These are phyloP conservation scores for Eremochloa ophiuroides DNA, from an alignment of 176 grass and related monocot genomes.

Conservation along the genomic window DNA sequence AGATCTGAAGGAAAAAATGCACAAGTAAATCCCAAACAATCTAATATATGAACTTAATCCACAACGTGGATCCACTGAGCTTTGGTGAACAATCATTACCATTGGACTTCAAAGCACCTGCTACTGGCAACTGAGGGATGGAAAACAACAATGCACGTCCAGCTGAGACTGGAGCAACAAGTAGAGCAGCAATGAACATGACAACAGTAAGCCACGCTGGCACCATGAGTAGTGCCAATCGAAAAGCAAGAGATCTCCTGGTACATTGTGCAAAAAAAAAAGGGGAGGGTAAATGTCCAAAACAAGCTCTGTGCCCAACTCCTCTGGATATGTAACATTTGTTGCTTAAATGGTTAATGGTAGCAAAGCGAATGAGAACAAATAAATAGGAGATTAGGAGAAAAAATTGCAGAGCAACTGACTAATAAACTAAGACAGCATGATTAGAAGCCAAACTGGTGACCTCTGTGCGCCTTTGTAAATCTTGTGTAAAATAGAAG, in stretches of 20 bases:
- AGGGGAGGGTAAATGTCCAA: not conserved
- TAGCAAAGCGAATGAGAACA: not conserved
- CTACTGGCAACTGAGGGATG: conserved; percentile 42
- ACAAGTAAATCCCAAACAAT: conserved; percentile 5
- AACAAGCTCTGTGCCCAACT: not conserved
- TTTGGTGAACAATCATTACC: conserved; percentile 38
- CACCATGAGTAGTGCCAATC: conserved; percentile 27
- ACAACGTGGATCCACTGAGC: conserved; percentile 1
- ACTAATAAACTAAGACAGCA: too few species aligned
- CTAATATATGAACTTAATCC: conserved; percentile 12
- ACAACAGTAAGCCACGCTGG: conserved; percentile 37
- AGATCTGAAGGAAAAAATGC: conserved; percentile 39
- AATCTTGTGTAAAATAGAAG: too few species aligned
- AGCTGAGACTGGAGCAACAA: conserved; percentile 41
- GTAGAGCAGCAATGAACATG: conserved; percentile 42
- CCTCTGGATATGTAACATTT: not conserved
- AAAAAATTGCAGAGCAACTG: not conserved
- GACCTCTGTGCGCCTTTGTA: too few species aligned
- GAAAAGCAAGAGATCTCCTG: conserved; percentile 28
- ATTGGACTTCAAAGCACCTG: conserved; percentile 45
- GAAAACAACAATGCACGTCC: conserved; percentile 44
- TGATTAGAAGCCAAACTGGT: too few species aligned
- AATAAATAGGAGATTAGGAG: not conserved
- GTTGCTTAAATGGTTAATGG: conserved; percentile 1
- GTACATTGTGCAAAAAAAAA: conserved; percentile 10